A percentile compares a stretch with the other conserved stretches of the same genome.
phyloP scores from a whole-genome alignment of 352 stramenopile species.

The Globisporangium abappressorium region DNA sequence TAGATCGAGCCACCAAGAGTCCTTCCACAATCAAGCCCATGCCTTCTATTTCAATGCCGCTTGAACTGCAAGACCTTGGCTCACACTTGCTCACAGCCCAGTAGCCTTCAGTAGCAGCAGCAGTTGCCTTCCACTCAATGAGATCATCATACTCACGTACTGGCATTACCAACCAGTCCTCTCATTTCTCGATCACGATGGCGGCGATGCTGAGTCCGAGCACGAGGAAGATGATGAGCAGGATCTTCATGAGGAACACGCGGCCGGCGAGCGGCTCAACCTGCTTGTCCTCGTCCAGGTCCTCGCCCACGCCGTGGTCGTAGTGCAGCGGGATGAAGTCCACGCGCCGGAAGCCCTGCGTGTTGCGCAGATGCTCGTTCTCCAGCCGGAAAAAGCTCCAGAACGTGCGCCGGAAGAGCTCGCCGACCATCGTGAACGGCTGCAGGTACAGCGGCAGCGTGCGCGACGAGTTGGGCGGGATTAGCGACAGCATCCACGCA shows the following conservation, averaged over 20 bases:
- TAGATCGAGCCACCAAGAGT: neutral
- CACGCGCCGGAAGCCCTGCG: conserved; percentile 74
- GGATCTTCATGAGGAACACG: conserved; percentile 41
- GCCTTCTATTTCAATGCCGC: neutral
- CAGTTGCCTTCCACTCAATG: neutral
- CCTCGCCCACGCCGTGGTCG: conserved; percentile 26
- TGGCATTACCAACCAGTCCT: too few relatives aligned
- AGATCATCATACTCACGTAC: neutral
- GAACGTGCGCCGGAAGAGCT: conserved; percentile 82
- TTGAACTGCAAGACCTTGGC: neutral
- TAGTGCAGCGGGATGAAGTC: conserved; percentile 86
- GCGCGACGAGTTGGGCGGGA: conserved; percentile 39
- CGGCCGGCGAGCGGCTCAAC: conserved; percentile 26
- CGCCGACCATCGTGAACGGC: conserved; percentile 82
- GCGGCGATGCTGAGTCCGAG: conserved; percentile 33
- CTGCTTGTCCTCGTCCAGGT: conserved; percentile 17
- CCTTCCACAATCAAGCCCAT: neutral
- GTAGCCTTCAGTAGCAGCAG: neutral
- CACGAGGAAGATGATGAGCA: conserved; percentile 34
- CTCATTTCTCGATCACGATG: conserved; percentile 33
- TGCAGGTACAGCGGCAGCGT: conserved; percentile 69
- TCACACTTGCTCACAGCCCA: neutral
- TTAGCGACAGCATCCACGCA: conserved; percentile 79
- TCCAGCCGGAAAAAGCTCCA: conserved; percentile 87
- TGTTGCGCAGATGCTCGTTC: conserved; percentile 87